Base-by-base conservation (phyloP, 176 grass and related monocot species). In the Pontederia paniculata region DNA sequence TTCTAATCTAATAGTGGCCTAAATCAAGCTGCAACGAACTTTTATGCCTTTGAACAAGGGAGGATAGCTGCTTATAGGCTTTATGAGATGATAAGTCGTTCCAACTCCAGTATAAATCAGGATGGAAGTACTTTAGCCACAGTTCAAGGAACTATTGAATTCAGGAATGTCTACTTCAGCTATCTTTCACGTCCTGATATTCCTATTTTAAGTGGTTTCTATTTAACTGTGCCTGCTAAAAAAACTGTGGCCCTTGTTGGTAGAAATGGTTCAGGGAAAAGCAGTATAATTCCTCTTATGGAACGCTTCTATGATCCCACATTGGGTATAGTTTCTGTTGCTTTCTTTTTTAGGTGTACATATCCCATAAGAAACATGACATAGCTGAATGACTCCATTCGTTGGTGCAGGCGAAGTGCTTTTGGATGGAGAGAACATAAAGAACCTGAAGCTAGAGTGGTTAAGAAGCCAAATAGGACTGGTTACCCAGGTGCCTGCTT, bases 281-380 rank as follows among this genome's bases (percentile, higher is more conserved):
- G 93, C 57, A 98, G 93, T 70, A 98, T 98, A 77, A 98, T 98
- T 77, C 93, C 93, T 78, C 78, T 98, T 50, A 98, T 98, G 93
- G 93, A 98, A 72, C 85, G 93, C 68, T 98, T 98, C 74, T 98
- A 98, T 53, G 93, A 98, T 74, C 93, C 93, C 57, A 98, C 93
- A 19, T 84, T 98, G 84, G 93, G 93, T 98, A 82, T 68, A 5
- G 67, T 68, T 63, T 53, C 46, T 58, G 49, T 17, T 63, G 69
- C 9, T 46, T 53, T 60, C 20, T 65, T 63, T 43, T 50, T 15
- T 57, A 63, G 23, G 62, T 58, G 58, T n/a, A 16, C 41, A 17
- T 23, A 50, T 95, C 81, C 58, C 77, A 88, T 52, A 52, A 53
- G 6, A 21, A n/a, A 10, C 17, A 8, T 23, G 25, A 60, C 12